Evolutionary conservation across 768 basidiomycete species (phyloP), one percentile per base, ranked within the genome.

Genomic region (Termitomyces sp.): DNA sequence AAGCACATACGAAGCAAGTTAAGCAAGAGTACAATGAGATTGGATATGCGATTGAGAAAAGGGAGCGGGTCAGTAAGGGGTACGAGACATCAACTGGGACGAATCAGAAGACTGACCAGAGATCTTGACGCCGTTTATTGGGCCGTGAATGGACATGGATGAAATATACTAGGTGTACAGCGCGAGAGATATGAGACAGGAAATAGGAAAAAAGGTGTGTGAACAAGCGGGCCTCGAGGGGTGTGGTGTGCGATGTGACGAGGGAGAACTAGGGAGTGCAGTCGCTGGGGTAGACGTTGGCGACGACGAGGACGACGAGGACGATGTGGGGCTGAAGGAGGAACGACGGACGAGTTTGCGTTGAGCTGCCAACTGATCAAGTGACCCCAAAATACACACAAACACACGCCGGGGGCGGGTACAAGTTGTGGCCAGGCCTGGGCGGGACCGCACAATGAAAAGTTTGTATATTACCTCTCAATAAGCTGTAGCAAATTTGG

Each of bases 81-180:
- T 63, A 60, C 64, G 64, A 65, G 68, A 69, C 64, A 65, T 54
- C 32, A 24, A 22, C 26, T 21, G 47, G 49, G 51, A 24, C 50
- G 41, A 57, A 58, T 43, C 15, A 41, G 52, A 57, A 60, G 45
- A 87, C 88, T 75, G 70, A 90, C 89, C 81, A 70, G 87, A 89
- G 66, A 90, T 81, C 79, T 88, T 90, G 73, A 90, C 85, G 65
- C 89, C 89, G 72, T 90, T 91, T 75, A 91, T 89, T 70, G 89
- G 89, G 65, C 79, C 85, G 73, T 88, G 84, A 56, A 82, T 84
- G 54, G 84, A 75, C 87, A 89, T 89, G 70, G 72, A 71, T 52
- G 51, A 22, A 50, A 60, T 49, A 44, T 55, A 56, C 44, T 59
- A 54, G 54, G 46, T 56, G 57, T 48, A 58, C 26, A 53, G 54